phyloP scores from a whole-genome alignment of 257 asterid species.

The Nicotiana attenuata region DNA sequence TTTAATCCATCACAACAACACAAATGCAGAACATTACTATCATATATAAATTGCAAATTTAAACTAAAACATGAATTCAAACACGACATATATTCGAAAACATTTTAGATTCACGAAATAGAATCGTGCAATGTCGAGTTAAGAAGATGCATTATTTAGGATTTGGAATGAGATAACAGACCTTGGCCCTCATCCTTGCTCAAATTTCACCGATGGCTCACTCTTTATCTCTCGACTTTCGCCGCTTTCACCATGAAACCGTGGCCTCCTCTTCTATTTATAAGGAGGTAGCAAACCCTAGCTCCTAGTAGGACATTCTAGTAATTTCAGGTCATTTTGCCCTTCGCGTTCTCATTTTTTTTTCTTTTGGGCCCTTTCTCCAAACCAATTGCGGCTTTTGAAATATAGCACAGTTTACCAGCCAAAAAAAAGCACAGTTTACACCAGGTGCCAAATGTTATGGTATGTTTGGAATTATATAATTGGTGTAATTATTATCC shows the following conservation, averaged over 20 bases:
- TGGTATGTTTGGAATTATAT: no score
- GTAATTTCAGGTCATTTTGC: not conserved
- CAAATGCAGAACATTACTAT: not conserved
- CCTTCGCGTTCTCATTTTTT: not conserved
- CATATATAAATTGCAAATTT: not conserved
- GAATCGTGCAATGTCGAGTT: not conserved
- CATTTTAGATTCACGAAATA: not conserved
- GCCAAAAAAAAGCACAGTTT: no score
- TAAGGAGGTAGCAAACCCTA: constrained; percentile 16
- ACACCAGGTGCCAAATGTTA: no score
- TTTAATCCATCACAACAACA: not conserved
- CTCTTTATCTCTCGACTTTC: constrained; percentile 4
- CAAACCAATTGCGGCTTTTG: no score
- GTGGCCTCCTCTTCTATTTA: constrained; percentile 1
- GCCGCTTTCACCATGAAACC: not conserved
- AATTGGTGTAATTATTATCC: no score
- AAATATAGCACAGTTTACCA: no score
- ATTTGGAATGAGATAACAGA: not conserved
- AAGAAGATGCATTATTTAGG: not conserved
- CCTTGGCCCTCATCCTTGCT: constrained; percentile 28
- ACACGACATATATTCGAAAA: not conserved
- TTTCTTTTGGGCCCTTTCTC: not conserved
- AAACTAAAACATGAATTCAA: not conserved
- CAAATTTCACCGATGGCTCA: not conserved
- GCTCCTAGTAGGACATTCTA: not conserved